Percentiles rank a stretch among this genome's conserved stretches.
phyloP scores from a whole-genome alignment of 306 rosid species.

The Ochetophila trinervis region DNA sequence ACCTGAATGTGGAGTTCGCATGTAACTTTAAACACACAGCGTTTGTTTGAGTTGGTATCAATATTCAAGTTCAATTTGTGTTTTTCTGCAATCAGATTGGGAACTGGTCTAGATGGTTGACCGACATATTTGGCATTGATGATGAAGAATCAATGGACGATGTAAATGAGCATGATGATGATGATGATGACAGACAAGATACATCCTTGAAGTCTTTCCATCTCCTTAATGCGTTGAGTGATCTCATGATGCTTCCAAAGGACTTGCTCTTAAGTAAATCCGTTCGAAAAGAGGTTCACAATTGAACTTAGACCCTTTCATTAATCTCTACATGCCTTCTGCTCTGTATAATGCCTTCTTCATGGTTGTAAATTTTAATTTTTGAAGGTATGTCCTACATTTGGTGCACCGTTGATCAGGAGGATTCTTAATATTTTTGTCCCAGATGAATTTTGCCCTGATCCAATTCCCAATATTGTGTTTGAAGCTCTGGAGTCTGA shows the following conservation, averaged over 20 bases:
- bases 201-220: conserved; percentile 75
- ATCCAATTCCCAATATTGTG: conserved; percentile 71
- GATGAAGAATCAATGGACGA: conserved; percentile 60
- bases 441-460: conserved; percentile 91
- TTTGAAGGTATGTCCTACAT: conserved; percentile 86
- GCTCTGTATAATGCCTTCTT: background rate
- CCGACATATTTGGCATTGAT: conserved; percentile 75
- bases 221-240: conserved; percentile 87
- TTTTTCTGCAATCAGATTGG: conserved; percentile 60
- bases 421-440: conserved; percentile 69
- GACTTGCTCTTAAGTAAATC: conserved; percentile 79
- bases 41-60: background rate
- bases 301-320: conserved; percentile 20
- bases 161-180: conserved; percentile 31
- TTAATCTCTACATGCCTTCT: conserved; percentile 2
- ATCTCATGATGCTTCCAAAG: conserved; percentile 97
- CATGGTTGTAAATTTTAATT: conserved; percentile 3
- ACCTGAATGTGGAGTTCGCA: conserved; percentile 3
- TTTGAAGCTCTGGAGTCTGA: conserved; percentile 66
- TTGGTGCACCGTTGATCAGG: conserved; percentile 70
- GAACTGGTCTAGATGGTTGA: conserved; percentile 96
- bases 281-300: conserved; percentile 79
- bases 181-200: conserved; percentile 43
- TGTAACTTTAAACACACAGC: conserved; percentile 2
- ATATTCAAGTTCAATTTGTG: conserved; percentile 4